phyloP scores from a whole-genome alignment of 768 basidiomycete genomes.

The Dioszegia aurantiaca region DNA sequence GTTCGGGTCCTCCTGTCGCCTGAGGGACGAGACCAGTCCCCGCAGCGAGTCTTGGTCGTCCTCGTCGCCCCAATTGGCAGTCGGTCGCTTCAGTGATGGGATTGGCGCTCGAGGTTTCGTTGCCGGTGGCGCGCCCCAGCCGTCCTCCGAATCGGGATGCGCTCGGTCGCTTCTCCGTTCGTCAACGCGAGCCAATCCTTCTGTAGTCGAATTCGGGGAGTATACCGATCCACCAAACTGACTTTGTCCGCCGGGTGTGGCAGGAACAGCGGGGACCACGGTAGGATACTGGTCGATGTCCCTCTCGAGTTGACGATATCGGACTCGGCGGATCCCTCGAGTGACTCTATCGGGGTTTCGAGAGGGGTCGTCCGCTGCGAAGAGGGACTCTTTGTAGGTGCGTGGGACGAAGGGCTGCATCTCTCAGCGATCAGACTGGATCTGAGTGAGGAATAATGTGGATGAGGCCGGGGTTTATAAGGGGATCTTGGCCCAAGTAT shows the following conservation, averaged over 20 bases:
- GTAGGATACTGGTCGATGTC: slow-evolving; percentile 2
- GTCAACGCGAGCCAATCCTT: neutral
- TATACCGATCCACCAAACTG: neutral
- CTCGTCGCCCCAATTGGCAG: no score
- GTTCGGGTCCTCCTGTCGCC: no score
- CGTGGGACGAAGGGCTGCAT: slow-evolving; percentile 9
- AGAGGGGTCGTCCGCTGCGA: slow-evolving; percentile 1
- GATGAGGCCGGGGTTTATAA: no score
- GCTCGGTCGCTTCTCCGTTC: no score
- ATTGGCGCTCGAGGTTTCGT: no score
- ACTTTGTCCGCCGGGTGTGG: neutral
- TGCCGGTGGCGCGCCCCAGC: no score
- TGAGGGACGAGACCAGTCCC: no score
- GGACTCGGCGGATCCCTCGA: neutral
- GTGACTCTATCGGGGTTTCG: slow-evolving; percentile 1
- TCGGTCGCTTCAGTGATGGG: no score
- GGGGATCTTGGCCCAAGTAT: neutral
- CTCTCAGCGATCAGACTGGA: neutral
- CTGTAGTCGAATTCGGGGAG: neutral
- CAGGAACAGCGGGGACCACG: neutral
- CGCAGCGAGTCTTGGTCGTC: no score
- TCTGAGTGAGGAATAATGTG: slow-evolving; percentile 1
- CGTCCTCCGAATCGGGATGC: no score
- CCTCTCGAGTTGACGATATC: neutral
- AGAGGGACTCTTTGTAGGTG: slow-evolving; percentile 12